phyloP scores from a whole-genome alignment of 805 yeast genomes.

The Naumovozyma castellii region DNA sequence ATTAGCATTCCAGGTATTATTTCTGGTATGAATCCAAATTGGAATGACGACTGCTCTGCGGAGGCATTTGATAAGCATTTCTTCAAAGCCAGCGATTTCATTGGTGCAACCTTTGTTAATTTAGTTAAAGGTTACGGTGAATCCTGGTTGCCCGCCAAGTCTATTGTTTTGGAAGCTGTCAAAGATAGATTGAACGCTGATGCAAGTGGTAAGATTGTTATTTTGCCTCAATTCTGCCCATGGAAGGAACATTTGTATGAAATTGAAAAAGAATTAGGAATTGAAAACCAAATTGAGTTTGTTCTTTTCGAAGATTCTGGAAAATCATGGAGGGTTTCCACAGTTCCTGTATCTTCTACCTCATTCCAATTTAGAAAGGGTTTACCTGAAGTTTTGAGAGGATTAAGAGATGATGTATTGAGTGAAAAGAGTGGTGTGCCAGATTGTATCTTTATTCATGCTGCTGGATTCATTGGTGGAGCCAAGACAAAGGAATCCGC shows the following conservation, averaged over 20 bases:
- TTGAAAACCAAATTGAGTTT: conserved; percentile 53
- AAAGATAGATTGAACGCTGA: conserved; percentile 49
- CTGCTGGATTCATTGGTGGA: conserved; percentile 97
- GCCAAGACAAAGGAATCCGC: conserved; percentile 74
- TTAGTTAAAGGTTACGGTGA: conserved; percentile 63
- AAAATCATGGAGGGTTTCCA: conserved; percentile 74
- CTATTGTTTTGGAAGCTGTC: conserved; percentile 65
- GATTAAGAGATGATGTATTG: conserved; percentile 82
- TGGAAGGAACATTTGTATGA: conserved; percentile 90
- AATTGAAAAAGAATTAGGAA: conserved; percentile 52
- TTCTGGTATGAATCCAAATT: conserved; percentile 71
- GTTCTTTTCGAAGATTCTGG: conserved; percentile 74
- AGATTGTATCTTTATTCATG: conserved; percentile 87
- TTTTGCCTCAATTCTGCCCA: conserved; percentile 71
- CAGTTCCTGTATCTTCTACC: conserved; percentile 72
- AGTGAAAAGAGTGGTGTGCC: conserved; percentile 67
- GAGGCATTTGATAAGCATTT: conserved; percentile 60
- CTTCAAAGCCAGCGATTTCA: conserved; percentile 59
- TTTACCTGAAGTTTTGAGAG: conserved; percentile 87
- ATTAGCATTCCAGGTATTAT: conserved; percentile 74
- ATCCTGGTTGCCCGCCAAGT: conserved; percentile 87
- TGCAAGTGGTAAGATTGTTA: conserved; percentile 59
- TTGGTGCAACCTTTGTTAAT: conserved; percentile 72
- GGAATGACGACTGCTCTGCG: conserved; percentile 65
- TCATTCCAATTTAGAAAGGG: conserved; percentile 82